Evolutionary conservation across 2,329 filamentous ascomycete species (phyloP), one percentile per base, ranked within the genome.

Genomic region (Pleoardoris graminearum): DNA sequence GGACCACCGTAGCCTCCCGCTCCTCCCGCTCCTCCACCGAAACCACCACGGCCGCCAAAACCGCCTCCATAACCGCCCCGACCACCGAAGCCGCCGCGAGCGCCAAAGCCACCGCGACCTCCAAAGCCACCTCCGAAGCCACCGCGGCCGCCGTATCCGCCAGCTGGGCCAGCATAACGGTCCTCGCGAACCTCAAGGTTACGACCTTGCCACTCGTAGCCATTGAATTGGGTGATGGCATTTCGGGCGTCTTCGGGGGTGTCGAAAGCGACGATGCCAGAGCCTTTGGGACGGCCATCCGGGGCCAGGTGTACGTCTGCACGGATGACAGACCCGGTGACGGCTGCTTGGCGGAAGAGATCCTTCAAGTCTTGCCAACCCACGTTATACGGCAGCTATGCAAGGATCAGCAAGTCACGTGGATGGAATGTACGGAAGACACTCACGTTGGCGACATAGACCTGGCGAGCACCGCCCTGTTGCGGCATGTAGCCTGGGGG

Each of bases 321-420:
- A 72, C 94, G 91, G 68, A 97, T 89, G 55, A 99, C 91, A 55
- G 68, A 67, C 19, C 71, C 71, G 52, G 68, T 71, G 46, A 66
- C 64, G 14, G 63, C 66, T 60, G 94, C 92, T 83, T 97, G 92
- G 71, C 94, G 90, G 83, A 99, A 99, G 63, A 99, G 83, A 76
- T 99, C 94, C 80, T 99, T 99, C 65, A 99, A 80, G 76, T 99
- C 94, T 79, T 99, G 94, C 94, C 94, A 99, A 73, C 94, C 94
- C 66, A 96, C 90, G 61, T 91, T 96, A 79, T 92, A 99, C 17
- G 94, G 94, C 65, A 99, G 89, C 94, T 99, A 77, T 54, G n/a
- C 59, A 56, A 59, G 66, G 61, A 23, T 53, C 33, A 53, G 46
- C 45, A 29, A 21, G 14, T 21, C 67, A 43, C 50, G 51, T 48